A percentile compares a stretch with the other conserved stretches of the same genome.
phyloP scores from a whole-genome alignment of 805 yeast genomes.

The Cyberlindnera mrakii region DNA sequence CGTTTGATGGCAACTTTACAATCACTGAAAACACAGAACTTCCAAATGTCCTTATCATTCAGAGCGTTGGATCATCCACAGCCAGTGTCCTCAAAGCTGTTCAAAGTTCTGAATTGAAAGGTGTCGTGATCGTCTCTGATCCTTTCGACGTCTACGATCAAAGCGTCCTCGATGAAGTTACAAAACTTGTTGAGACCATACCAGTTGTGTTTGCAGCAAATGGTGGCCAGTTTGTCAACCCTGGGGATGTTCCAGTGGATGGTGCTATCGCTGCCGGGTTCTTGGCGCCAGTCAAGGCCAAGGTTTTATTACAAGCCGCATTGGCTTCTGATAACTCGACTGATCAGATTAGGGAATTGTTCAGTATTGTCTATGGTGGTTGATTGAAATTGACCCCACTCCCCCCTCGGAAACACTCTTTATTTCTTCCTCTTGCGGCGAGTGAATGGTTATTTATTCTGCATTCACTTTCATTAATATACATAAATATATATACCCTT shows the following conservation, averaged over 20 bases:
- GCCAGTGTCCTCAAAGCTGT: constrained; percentile 30
- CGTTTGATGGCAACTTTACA: constrained; percentile 8
- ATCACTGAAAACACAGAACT: constrained; percentile 9
- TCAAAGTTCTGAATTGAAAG: constrained; percentile 28
- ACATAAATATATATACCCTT: too few species aligned
- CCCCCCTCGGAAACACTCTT: too few species aligned
- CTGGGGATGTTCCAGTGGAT: constrained; percentile 6
- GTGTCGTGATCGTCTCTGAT: constrained; percentile 46
- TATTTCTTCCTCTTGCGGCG: too few species aligned
- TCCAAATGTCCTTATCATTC: constrained; percentile 36
- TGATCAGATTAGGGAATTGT: constrained; percentile 33
- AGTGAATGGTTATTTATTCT: too few species aligned
- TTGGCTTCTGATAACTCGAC: constrained; percentile 34
- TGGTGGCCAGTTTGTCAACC: constrained; percentile 16
- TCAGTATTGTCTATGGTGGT: constrained; percentile 51
- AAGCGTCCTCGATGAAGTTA: constrained; percentile 25
- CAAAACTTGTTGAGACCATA: constrained; percentile 27
- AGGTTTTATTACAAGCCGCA: constrained; percentile 44
- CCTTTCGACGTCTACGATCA: constrained; percentile 38
- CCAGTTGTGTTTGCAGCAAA: constrained; percentile 40
- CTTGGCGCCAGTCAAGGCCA: constrained; percentile 45
- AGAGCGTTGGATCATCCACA: constrained; percentile 40
- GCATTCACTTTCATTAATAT: too few species aligned
- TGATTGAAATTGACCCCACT: constrained; percentile 7
- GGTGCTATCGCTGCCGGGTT: constrained; percentile 43